These are phyloP conservation scores for Umbelopsis ramanniana DNA, from an alignment of 192 early-diverging fungal species.

Conservation along the genomic window DNA sequence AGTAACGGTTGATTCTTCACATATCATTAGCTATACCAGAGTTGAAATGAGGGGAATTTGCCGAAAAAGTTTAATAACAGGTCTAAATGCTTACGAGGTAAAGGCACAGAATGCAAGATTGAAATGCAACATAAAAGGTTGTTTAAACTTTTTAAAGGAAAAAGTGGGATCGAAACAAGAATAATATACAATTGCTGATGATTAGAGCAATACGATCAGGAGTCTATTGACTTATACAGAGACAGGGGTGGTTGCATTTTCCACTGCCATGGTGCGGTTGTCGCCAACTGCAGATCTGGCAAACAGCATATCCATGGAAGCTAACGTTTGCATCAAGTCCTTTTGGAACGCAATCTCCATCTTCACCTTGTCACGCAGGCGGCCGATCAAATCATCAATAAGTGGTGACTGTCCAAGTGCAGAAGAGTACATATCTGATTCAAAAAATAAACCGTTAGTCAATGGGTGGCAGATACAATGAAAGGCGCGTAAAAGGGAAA, in stretches of 20 bases:
- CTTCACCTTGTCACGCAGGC: constrained; percentile 72
- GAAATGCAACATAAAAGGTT: not conserved
- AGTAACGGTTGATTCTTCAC: not conserved
- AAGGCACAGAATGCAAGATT: not conserved
- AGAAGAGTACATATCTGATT: constrained; percentile 79
- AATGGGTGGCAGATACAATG: not conserved
- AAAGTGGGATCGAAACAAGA: not conserved
- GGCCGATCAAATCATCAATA: constrained; percentile 77
- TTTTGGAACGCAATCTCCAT: constrained; percentile 82
- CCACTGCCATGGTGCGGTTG: not conserved
- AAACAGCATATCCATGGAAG: constrained; percentile 86
- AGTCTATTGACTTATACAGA: not conserved
- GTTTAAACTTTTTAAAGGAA: not conserved
- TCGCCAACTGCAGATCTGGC: constrained; percentile 38
- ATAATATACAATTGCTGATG: constrained; percentile 21
- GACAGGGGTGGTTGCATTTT: not conserved
- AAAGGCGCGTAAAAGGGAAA: not conserved
- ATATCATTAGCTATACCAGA: no score
- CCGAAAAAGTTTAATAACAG: not conserved
- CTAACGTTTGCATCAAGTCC: constrained; percentile 76
- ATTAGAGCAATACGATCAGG: not conserved
- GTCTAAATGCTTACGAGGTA: not conserved
- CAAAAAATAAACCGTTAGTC: not conserved
- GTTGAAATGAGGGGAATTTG: not conserved
- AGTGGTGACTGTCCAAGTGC: constrained; percentile 81